Evolutionary conservation across 768 basidiomycete species (phyloP).

Genomic region (Nidula microcarpa): DNA sequence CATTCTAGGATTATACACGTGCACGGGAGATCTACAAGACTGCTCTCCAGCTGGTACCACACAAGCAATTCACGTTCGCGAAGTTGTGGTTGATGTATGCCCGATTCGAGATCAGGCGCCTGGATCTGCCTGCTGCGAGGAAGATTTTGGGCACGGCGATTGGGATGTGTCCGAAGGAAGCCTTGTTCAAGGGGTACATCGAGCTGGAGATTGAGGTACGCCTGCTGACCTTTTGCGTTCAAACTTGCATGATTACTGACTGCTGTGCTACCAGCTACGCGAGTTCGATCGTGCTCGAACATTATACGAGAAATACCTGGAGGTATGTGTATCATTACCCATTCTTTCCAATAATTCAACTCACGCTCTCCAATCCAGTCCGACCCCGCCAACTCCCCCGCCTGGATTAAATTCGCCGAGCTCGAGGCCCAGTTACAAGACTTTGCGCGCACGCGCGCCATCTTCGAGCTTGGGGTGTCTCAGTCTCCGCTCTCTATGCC

Average conservation of each 20-base stretch:
- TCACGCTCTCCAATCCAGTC: conserved; percentile 41
- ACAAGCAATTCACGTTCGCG: conserved; percentile 96
- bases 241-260: not conserved
- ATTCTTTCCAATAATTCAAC: no score
- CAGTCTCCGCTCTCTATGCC: conserved; percentile 92
- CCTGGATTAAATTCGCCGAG: conserved; percentile 96
- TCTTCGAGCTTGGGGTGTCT: conserved; percentile 88
- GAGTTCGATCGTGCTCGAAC: conserved; percentile 94
- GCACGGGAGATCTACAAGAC: conserved; percentile 92
- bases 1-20: conserved; percentile 71
- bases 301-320: conserved; percentile 92
- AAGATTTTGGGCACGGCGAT: conserved; percentile 88
- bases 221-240: not conserved
- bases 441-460: conserved; percentile 83
- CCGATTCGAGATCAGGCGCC: conserved; percentile 83
- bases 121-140: conserved; percentile 80
- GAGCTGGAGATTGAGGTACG: conserved; percentile 86
- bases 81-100: conserved; percentile 95
- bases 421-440: conserved; percentile 87
- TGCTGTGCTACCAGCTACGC: conserved; percentile 51
- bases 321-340: conserved; percentile 38
- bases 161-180: conserved; percentile 95
- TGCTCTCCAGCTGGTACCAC: conserved; percentile 83
- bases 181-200: conserved; percentile 94
- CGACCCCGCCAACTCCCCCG: conserved; percentile 86